Base-by-base conservation (phyloP, 805 yeast genomes). In the Saccharomycopsis fermentans region DNA sequence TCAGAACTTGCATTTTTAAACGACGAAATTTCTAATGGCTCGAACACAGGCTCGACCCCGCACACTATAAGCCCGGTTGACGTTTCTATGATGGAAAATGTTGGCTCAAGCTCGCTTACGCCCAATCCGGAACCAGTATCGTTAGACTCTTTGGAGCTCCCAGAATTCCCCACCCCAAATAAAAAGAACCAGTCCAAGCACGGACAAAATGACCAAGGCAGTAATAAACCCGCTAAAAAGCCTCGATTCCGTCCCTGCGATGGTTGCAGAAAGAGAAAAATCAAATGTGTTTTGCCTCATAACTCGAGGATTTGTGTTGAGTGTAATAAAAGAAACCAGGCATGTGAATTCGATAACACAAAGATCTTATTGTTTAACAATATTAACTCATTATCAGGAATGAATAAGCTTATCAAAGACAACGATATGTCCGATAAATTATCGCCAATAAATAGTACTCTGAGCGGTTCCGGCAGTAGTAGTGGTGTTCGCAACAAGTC, bases 261-360 rank as follows among this genome's bases (percentile, higher is more conserved):
- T 51, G 70, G 69, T 6, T 73, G 77, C 58, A 63, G 74, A n/a
- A 65, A 69, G 36, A 67, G 76, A 35, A 73, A 72, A 63, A 70
- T 71, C 0, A 67, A 69, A 59, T 71, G 74, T 48, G 59, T 66
- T n/a, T 62, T 70, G 1, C 65, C 65, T 2, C 66, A 63, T 9
- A 62, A 59, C 3, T 52, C 65, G 0, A 47, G 56, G 16, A 59
- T 61, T 9, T 71, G 74, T 57, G 50, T 65, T 9, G 71, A 69
- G 59, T 71, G 74, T 53, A 59, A 63, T 3, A 66, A 68, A 19
- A 69, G 72, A 55, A 57, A 61, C 8, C 65, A 69, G 54, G 66
- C 63, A 1, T 71, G 74, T 55, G 61, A 67, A n/a, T 67, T 63
- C 55, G 67, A 67, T 50, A 59, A 54, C 24, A 53, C 56, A 8